phyloP scores from a whole-genome alignment of 2,329 filamentous ascomycete species.

The Trichoderma guizhouense region DNA sequence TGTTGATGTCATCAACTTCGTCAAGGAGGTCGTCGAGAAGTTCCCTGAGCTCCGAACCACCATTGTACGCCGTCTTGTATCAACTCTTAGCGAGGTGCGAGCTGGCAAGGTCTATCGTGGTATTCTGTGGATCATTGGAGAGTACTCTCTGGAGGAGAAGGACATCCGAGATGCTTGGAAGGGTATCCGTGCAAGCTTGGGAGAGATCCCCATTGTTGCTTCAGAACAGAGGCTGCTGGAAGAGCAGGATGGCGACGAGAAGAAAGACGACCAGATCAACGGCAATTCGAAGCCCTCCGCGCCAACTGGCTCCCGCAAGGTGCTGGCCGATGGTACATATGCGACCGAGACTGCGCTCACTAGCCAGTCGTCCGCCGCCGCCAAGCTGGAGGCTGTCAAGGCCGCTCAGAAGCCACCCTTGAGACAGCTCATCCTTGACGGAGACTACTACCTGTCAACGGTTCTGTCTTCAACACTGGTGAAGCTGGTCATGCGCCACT shows the following conservation, averaged over 20 bases:
- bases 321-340: slow-evolving; percentile 94
- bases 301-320: slow-evolving; percentile 81
- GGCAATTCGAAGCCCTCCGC: slow-evolving; percentile 72
- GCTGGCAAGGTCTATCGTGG: slow-evolving; percentile 97
- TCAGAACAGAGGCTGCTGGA: slow-evolving; percentile 91
- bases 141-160: slow-evolving; percentile 90
- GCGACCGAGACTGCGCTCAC: slow-evolving; percentile 95
- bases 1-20: slow-evolving; percentile 96
- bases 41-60: slow-evolving; percentile 85
- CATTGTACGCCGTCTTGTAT: slow-evolving; percentile 84
- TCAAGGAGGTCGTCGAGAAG: slow-evolving; percentile 98
- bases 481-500: slow-evolving; percentile 96
- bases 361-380: slow-evolving; percentile 83
- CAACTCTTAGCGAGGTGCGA: slow-evolving; percentile 86
- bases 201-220: slow-evolving; percentile 93
- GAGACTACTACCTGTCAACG: slow-evolving; percentile 92
- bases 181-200: slow-evolving; percentile 85
- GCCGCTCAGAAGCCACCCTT: slow-evolving; percentile 94
- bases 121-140: slow-evolving; percentile 95
- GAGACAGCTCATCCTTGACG: slow-evolving; percentile 90
- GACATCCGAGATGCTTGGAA: slow-evolving; percentile 98
- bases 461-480: slow-evolving; percentile 95
- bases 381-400: slow-evolving; percentile 93
- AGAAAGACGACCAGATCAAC: slow-evolving; percentile 67
- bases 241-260: slow-evolving; percentile 70